These are phyloP conservation scores for Fragilaria crotonensis DNA, from an alignment of 108 stramenopile species.

Conservation along the genomic window DNA sequence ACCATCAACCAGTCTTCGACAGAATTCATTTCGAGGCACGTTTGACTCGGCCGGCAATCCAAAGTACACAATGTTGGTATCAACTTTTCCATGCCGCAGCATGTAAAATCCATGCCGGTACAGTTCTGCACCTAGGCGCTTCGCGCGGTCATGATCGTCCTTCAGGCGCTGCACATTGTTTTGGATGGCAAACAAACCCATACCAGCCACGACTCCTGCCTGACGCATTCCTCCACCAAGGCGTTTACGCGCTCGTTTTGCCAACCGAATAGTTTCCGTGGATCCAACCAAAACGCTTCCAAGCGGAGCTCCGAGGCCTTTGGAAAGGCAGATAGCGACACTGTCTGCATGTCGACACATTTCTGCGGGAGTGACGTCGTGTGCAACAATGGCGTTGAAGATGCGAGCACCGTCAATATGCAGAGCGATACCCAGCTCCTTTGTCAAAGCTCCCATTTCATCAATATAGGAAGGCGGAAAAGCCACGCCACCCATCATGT, in stretches of 20 bases:
- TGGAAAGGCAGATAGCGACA: conserved; percentile 91
- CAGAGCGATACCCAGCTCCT: conserved; percentile 48
- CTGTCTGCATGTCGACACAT: conserved; percentile 73
- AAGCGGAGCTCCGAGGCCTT: conserved; percentile 94
- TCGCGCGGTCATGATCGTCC: conserved; percentile 76
- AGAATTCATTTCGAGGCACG: conserved; percentile 41
- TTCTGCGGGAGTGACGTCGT: conserved; percentile 30
- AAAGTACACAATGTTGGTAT: conserved; percentile 85
- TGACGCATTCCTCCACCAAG: conserved; percentile 98
- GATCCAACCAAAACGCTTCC: conserved; percentile 89
- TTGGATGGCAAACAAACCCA: conserved; percentile 83
- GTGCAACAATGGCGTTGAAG: conserved; percentile 85
- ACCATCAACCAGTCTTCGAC: conserved; percentile 20
- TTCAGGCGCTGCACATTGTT: conserved; percentile 76
- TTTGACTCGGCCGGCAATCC: conserved; percentile 46
- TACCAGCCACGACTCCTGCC: conserved; percentile 84
- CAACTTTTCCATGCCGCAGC: conserved; percentile 47
- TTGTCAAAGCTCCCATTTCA: conserved; percentile 58
- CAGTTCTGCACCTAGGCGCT: conserved; percentile 46
- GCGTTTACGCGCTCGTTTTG: conserved; percentile 86
- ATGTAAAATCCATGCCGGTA: conserved; percentile 47
- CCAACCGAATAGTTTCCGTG: conserved; percentile 63
- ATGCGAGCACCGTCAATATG: conserved; percentile 92
- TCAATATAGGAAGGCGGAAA: conserved; percentile 73
- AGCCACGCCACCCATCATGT: conserved; percentile 91